Evolutionary conservation across 257 asterid genomes (phyloP), one percentile per base, ranked within the genome.

Genomic region (Asclepias syriaca): DNA sequence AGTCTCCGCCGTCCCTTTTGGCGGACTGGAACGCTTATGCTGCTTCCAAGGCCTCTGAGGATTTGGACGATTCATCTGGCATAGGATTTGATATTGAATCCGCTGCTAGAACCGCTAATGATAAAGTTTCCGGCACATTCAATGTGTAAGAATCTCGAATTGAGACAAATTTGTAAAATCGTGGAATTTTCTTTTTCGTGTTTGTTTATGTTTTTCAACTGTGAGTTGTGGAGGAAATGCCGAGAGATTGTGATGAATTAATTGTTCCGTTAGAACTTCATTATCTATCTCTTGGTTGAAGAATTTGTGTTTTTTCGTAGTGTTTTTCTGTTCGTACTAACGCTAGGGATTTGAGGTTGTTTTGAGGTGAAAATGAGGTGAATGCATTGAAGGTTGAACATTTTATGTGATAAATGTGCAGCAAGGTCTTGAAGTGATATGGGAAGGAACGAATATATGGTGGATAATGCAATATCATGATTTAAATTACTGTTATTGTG

Each of bases 21-120:
- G 96, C 91, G 54, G 98, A 92, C 65, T 92, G 97, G 98, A 92
- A 92, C 66, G 89, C 98, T 56, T 92, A 92, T 68, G 94, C 95
- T 66, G 85, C 96, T 73, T 22, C 86, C 29, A 74, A 86, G 60
- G 78, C 83, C 46, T n/a, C 49, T 3, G 84, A 79, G 49, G 85
- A 77, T 7, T 74, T 27, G 8, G 89, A 84, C 19, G 76, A 87
- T 24, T 78, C 90, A 7, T 84, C 90, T 19, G 71, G 69, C 27
- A 32, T 77, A 10, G 85, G 82, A 2, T 88, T 90, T 68, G 98
- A 92, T 81, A 87, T 92, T 70, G 98, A 92, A 82, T 89, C 98
- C 27, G 98, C 98, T 11, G 95, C 88, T 22, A 87, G 85, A 34
- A 82, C 93, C 32, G 89, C 93, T 81, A 88, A 85, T 74, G 89